Evolutionary conservation across 257 asterid species (phyloP).

Genomic region (Rehmannia glutinosa): DNA sequence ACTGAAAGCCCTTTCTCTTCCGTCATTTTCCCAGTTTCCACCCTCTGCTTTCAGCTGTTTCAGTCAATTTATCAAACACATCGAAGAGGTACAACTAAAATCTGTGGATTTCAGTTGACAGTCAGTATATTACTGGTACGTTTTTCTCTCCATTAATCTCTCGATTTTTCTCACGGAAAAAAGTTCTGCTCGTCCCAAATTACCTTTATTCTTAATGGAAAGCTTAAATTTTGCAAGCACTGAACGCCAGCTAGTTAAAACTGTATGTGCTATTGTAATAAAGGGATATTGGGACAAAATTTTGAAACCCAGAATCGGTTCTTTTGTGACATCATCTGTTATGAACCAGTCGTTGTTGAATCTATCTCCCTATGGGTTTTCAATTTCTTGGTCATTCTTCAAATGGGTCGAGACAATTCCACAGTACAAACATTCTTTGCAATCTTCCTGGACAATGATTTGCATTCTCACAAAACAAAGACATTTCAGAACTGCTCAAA

Average conservation of each 20-base stretch:
- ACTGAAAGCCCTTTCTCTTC: no score
- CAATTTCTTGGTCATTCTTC: slow-evolving; percentile 63
- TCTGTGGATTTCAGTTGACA: no score
- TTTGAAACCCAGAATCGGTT: slow-evolving; percentile 67
- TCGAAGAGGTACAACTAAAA: no score
- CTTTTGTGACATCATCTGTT: slow-evolving; percentile 52
- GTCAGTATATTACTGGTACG: no score
- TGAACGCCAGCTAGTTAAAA: slow-evolving; percentile 42
- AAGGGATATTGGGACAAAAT: slow-evolving; percentile 68
- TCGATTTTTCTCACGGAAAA: background rate
- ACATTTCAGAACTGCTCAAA: slow-evolving; percentile 65
- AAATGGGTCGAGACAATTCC: slow-evolving; percentile 82
- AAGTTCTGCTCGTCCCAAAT: background rate
- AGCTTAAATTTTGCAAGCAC: slow-evolving; percentile 22
- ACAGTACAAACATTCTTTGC: slow-evolving; percentile 63
- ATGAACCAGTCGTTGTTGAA: slow-evolving; percentile 42
- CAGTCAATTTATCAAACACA: slow-evolving; percentile 19
- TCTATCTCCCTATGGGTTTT: slow-evolving; percentile 44
- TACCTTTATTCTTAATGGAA: slow-evolving; percentile 38
- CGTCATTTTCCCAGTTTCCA: no score
- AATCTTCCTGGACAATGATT: slow-evolving; percentile 74
- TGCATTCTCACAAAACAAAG: slow-evolving; percentile 62
- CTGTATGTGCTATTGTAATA: slow-evolving; percentile 50
- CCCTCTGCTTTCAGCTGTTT: no score
- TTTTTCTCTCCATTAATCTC: background rate